Evolutionary conservation across 2,329 filamentous ascomycete species (phyloP), one percentile per base, ranked within the genome.

Genomic region (Diaporthe vaccinii): DNA sequence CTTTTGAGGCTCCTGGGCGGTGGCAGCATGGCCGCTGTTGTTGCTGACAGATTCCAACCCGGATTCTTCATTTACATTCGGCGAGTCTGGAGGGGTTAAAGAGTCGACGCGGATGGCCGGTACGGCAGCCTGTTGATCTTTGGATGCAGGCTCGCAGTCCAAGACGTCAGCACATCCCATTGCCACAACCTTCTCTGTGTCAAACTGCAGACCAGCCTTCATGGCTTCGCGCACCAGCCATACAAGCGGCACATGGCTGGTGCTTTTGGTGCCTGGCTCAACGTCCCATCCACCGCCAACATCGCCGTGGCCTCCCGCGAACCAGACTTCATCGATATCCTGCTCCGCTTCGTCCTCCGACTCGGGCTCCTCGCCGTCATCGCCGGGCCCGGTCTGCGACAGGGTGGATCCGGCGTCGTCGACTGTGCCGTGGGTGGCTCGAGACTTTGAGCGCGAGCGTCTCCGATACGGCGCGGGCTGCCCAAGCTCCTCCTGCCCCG

Each of bases 251-350:
- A 91, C 86, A 78, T 93, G 91, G 78, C 90, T 92, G 25, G 93
- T 86, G 10, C 92, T 88, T 80, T 94, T 93, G 34, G 86, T 87
- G 1, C 86, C 85, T 0, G 85, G 82, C 0, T 90, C 84, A 5
- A 89, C 84, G 68, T 90, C 89, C 94, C 93, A 95, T 0, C 94
- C 94, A 14, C 94, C 94, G 1, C 94, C 94, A 41, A 96, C 91
- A 77, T 96, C 94, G 2, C 91, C 94, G 77, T 97, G 94, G 15
- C 92, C 92, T 12, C 94, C 94, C 0, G 94, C 88, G 79, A 97
- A 97, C 93, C 93, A 94, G 0, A 96, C 89, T 79, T 97, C 94
- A 75, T 94, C 90, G 65, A 96, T 93, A 78, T 96, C 93, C 80
- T 96, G 94, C 1, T 88, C 86, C 0, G 82, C 84, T 2, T 87